Conservation (phyloP, 75 land plant species). For the Pinus albicaulis region DNA sequence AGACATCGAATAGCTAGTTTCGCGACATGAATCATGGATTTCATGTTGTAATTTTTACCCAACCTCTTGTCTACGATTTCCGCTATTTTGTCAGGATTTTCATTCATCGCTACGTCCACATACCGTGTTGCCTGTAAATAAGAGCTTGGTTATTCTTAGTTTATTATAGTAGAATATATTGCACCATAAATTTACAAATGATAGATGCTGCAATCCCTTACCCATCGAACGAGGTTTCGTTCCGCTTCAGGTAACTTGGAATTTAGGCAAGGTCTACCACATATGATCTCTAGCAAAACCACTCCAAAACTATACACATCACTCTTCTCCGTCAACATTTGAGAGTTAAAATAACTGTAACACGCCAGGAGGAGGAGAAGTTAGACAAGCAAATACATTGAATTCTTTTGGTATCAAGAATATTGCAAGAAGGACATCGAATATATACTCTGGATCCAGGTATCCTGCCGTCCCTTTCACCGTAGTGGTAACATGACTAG, state of each 20-base stretch:
- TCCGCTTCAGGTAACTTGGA: not conserved
- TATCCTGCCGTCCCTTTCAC: conserved; percentile 68
- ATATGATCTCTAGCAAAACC: not conserved
- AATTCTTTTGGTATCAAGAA: not conserved
- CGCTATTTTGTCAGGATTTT: not conserved
- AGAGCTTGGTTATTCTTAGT: not conserved
- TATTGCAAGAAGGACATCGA: too few relatives aligned
- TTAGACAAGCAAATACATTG: not conserved
- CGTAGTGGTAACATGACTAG: conserved; percentile 54
- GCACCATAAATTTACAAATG: not conserved
- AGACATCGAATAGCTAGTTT: not conserved
- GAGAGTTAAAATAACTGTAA: not conserved
- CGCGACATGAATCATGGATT: not conserved
- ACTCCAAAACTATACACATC: not conserved
- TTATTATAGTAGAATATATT: not conserved
- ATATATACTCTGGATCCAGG: conserved; percentile 58
- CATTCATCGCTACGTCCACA: not conserved
- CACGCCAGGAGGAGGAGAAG: not conserved
- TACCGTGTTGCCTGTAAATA: not conserved
- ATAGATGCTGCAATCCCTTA: not conserved
- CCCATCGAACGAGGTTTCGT: not conserved
- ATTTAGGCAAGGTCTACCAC: not conserved
- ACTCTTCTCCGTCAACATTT: not conserved
- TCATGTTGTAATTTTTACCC: not conserved
- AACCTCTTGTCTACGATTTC: not conserved